Evolutionary conservation across 805 yeast species (phyloP).

Genomic region (Cyberlindnera xishuangbannaensis): DNA sequence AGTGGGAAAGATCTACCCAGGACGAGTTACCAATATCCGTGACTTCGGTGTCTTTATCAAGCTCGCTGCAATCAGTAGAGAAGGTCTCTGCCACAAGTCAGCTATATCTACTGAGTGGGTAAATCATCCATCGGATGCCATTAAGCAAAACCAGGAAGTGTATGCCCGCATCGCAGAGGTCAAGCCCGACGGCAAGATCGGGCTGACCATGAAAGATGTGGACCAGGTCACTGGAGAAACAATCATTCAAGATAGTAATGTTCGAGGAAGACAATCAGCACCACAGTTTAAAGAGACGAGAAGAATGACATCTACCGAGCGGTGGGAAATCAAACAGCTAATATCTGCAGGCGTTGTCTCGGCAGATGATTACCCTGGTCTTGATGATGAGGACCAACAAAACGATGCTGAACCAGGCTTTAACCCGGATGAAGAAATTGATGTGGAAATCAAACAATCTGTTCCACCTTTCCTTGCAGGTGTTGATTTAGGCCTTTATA

Average conservation of each 20-base stretch:
- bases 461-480: constrained; percentile 73
- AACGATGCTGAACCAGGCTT: constrained; percentile 16
- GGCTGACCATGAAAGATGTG: constrained; percentile 63
- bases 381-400: constrained; percentile 34
- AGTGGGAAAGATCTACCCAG: constrained; percentile 49
- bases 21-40: constrained; percentile 53
- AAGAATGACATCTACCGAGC: constrained; percentile 74
- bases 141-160: constrained; percentile 54
- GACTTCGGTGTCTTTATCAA: constrained; percentile 76
- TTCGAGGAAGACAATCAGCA: constrained; percentile 15
- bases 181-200: constrained; percentile 40
- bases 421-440: constrained; percentile 41
- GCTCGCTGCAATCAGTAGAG: constrained; percentile 36
- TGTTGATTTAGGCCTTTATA: constrained; percentile 31
- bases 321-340: constrained; percentile 85
- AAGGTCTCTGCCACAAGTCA: constrained; percentile 77
- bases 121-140: constrained; percentile 51
- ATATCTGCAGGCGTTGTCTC: constrained; percentile 73
- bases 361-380: constrained; percentile 63
- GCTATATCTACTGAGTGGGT: constrained; percentile 50
- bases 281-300: constrained; percentile 24
- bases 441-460: constrained; percentile 64
- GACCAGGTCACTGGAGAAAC: constrained; percentile 64
- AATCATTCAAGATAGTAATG: constrained; percentile 1
- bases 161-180: constrained; percentile 52